Conservation (phyloP, 2,329 filamentous ascomycete genomes). For the Monilinia fructigena region DNA sequence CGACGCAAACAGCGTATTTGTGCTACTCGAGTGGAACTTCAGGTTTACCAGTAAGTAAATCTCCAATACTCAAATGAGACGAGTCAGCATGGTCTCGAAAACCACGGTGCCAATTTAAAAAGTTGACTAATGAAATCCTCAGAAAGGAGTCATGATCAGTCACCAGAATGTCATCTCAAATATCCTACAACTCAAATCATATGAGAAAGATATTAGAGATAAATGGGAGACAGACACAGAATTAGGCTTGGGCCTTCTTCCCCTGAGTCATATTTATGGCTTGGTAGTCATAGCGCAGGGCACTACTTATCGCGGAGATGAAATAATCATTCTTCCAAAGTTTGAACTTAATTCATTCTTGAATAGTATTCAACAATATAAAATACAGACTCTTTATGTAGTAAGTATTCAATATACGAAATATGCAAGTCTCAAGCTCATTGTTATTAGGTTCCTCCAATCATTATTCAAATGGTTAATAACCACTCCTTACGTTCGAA, state of each 20-base stretch:
- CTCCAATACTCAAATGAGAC: neutral
- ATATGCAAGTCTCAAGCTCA: neutral
- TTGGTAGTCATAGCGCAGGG: slow-evolving; percentile 68
- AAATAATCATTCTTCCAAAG: slow-evolving; percentile 68
- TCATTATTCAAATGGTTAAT: slow-evolving; percentile 74
- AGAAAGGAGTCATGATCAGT: slow-evolving; percentile 83
- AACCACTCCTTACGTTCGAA: slow-evolving; percentile 59
- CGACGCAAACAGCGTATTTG: slow-evolving; percentile 70
- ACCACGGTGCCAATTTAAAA: neutral
- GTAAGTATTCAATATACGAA: slow-evolving; percentile 45
- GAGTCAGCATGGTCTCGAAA: neutral
- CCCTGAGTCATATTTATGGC: slow-evolving; percentile 83
- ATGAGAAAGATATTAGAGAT: slow-evolving; percentile 49
- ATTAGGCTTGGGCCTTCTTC: slow-evolving; percentile 66
- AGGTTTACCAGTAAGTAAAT: slow-evolving; percentile 59
- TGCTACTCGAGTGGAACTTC: slow-evolving; percentile 58
- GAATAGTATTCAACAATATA: slow-evolving; percentile 63
- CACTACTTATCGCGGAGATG: slow-evolving; percentile 68
- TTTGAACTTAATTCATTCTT: slow-evolving; percentile 71
- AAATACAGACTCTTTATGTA: slow-evolving; percentile 65
- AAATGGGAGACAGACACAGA: slow-evolving; percentile 39
- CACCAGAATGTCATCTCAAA: slow-evolving; percentile 84
- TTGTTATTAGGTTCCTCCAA: slow-evolving; percentile 66
- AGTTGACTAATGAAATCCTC: slow-evolving; percentile 37
- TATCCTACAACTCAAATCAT: slow-evolving; percentile 48